These are phyloP conservation scores for Penicillium paneum DNA, from an alignment of 2,329 filamentous ascomycete species.

Conservation along the genomic window DNA sequence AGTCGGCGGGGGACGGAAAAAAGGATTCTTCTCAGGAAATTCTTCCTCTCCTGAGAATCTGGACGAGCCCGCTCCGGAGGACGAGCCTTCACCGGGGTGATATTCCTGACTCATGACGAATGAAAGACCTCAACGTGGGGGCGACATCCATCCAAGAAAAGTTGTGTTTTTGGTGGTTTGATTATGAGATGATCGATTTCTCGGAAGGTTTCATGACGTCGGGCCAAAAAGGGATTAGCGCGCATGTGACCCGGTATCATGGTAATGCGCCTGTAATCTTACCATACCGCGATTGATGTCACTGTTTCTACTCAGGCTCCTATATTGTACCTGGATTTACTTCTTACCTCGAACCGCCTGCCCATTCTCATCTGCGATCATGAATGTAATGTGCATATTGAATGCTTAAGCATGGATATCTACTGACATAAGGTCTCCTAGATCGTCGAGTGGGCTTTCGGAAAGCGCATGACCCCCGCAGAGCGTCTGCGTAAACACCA, in stretches of 20 bases:
- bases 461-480: constrained; percentile 97
- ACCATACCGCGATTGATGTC: constrained; percentile 27
- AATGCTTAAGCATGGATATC: not conserved
- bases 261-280: constrained; percentile 14
- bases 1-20: constrained; percentile 49
- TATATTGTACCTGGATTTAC: constrained; percentile 5
- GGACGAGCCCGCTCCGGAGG: constrained; percentile 39
- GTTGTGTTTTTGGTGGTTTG: constrained; percentile 9
- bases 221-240: constrained; percentile 23
- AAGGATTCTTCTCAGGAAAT: constrained; percentile 25
- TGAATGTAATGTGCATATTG: constrained; percentile 40
- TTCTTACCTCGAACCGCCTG: constrained; percentile 1
- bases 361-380: constrained; percentile 16
- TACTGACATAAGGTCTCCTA: constrained; percentile 41
- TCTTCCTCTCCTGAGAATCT: constrained; percentile 29
- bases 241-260: constrained; percentile 26
- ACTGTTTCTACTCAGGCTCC: constrained; percentile 13
- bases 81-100: constrained; percentile 32
- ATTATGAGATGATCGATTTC: constrained; percentile 18
- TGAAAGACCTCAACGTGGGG: constrained; percentile 6
- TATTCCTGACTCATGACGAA: constrained; percentile 45
- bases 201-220: constrained; percentile 23
- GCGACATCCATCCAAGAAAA: constrained; percentile 16
- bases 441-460: constrained; percentile 99
- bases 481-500: constrained; percentile 68